phyloP scores from a whole-genome alignment of 176 grass and related monocot species.

The Eremochloa ophiuroides region DNA sequence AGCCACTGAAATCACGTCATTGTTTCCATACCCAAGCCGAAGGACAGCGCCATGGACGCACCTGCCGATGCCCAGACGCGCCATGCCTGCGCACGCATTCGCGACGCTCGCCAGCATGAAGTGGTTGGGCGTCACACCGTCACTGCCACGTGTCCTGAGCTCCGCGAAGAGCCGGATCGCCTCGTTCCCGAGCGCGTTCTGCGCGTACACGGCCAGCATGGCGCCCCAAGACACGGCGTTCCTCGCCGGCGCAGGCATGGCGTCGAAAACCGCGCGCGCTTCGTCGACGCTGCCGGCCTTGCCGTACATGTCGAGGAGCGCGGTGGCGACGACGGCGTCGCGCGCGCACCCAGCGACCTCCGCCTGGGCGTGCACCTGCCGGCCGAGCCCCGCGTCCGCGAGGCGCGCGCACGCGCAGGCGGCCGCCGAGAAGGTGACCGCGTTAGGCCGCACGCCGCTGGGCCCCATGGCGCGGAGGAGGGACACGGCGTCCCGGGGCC shows the following conservation, averaged over 20 bases:
- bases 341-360: conserved; percentile 35
- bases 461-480: conserved; percentile 40
- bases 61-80: conserved; percentile 48
- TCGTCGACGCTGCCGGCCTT: conserved; percentile 45
- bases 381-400: conserved; percentile 38
- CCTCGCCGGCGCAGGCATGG: conserved; percentile 31
- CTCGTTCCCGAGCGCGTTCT: conserved; percentile 57
- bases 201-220: conserved; percentile 63
- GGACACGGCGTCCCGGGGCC: conserved; percentile 20
- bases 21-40: conserved; percentile 32
- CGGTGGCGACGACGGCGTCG: conserved; percentile 43
- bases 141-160: conserved; percentile 22
- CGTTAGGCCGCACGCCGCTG: conserved; percentile 46
- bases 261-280: conserved; percentile 59
- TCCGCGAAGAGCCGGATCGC: conserved; percentile 46
- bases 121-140: conserved; percentile 47
- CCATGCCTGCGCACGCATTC: conserved; percentile 48
- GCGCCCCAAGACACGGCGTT: conserved; percentile 64
- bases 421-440: conserved; percentile 48
- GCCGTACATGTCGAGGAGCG: conserved; percentile 74
- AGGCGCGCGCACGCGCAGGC: conserved; percentile 60
- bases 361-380: conserved; percentile 53
- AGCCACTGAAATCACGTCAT: conserved; percentile 46
- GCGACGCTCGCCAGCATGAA: conserved; percentile 70
- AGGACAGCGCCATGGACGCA: conserved; percentile 47